phyloP scores from a whole-genome alignment of 148 eudicot genomes.

The Diospyros lotus region DNA sequence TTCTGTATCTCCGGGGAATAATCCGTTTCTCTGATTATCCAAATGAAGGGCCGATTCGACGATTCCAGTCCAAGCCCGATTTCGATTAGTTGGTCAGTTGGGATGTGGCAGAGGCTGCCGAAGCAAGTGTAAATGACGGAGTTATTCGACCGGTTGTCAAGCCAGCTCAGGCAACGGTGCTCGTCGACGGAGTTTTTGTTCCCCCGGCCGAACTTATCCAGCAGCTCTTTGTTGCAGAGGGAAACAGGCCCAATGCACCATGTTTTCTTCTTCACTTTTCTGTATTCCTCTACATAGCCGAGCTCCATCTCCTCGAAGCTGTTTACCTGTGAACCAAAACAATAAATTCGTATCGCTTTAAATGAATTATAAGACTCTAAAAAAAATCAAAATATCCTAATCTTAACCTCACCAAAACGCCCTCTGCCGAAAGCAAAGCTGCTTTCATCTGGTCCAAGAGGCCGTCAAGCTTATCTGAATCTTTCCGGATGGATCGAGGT shows the following conservation, averaged over 20 bases:
- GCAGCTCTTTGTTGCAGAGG: conserved; percentile 19
- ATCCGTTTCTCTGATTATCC: conserved; percentile 11
- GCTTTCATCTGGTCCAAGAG: background rate
- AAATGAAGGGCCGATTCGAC: conserved; percentile 15
- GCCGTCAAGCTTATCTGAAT: too few relatives aligned
- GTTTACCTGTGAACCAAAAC: conserved; percentile 1
- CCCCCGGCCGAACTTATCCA: conserved; percentile 32
- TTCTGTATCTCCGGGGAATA: conserved; percentile 3
- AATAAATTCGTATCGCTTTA: too few relatives aligned
- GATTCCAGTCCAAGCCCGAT: conserved; percentile 18
- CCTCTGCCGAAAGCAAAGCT: conserved; percentile 12
- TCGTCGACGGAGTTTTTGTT: conserved; percentile 22
- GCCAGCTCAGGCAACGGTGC: conserved; percentile 33
- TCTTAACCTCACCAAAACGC: conserved; percentile 1
- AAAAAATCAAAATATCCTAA: too few relatives aligned
- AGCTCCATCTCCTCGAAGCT: conserved; percentile 23
- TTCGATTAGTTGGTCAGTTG: conserved; percentile 15
- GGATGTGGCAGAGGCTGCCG: conserved; percentile 12
- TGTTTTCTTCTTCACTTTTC: conserved; percentile 7
- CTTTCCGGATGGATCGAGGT: background rate
- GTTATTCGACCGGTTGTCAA: conserved; percentile 20
- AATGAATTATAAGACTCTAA: too few relatives aligned
- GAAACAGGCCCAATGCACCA: conserved; percentile 49
- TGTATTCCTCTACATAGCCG: conserved; percentile 9
- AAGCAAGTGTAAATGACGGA: conserved; percentile 22